Percentiles rank a stretch among this genome's conserved stretches.
phyloP scores from a whole-genome alignment of 495 filamentous ascomycete species.

The Lasiosphaeria hispida region DNA sequence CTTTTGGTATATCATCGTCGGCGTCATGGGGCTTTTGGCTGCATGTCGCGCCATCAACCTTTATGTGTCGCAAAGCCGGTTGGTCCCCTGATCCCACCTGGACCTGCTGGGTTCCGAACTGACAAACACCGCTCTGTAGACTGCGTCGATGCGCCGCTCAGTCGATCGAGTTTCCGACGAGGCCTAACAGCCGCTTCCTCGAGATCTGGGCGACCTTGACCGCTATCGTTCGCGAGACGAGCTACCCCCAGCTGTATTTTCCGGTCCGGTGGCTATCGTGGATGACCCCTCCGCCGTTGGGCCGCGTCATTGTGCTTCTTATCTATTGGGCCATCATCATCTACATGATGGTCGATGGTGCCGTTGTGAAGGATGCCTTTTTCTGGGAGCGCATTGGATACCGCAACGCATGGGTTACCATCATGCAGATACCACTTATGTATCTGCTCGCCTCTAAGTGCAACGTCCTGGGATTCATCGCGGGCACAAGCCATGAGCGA shows the following conservation, averaged over 20 bases:
- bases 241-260: constrained; percentile 61
- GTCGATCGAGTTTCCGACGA: constrained; percentile 56
- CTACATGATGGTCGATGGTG: constrained; percentile 53
- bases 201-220: constrained; percentile 63
- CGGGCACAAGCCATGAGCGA: constrained; percentile 68
- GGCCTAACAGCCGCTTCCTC: constrained; percentile 58
- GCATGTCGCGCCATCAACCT: constrained; percentile 39
- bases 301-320: constrained; percentile 51
- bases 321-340: constrained; percentile 57
- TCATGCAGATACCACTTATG: constrained; percentile 79
- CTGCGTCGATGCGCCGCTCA: constrained; percentile 35
- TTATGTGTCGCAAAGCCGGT: constrained; percentile 36
- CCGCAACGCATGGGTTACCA: constrained; percentile 70
- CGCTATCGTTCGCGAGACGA: constrained; percentile 64
- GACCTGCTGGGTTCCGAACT: background rate
- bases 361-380: constrained; percentile 40
- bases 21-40: constrained; percentile 37
- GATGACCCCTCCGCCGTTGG: constrained; percentile 56
- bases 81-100: background rate
- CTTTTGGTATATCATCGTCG: constrained; percentile 53
- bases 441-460: constrained; percentile 77
- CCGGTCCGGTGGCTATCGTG: constrained; percentile 46
- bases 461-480: constrained; percentile 67
- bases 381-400: constrained; percentile 72
- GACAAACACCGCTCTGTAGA: constrained; percentile 20